Conservation (phyloP, 2,329 filamentous ascomycete species). For the Xylariales sp. region DNA sequence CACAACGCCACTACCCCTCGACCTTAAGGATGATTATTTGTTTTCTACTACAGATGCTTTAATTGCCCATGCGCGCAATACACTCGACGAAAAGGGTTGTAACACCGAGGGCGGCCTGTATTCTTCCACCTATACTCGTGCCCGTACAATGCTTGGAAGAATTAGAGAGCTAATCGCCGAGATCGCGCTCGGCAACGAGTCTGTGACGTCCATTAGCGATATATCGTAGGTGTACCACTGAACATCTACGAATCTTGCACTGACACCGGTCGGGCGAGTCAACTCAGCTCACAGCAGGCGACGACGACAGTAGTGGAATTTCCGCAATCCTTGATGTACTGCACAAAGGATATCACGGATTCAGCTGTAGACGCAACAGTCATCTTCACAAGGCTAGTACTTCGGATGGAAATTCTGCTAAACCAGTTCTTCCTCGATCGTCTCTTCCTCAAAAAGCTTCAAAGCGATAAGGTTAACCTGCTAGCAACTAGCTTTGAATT, state of each 20-base stretch:
- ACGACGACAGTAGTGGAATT: no score
- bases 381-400: conserved; percentile 28
- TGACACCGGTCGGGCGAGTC: not conserved
- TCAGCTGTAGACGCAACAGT: conserved; percentile 10
- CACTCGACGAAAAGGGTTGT: conserved; percentile 32
- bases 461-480: conserved; percentile 33
- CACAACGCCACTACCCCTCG: conserved; percentile 34
- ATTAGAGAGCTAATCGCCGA: conserved; percentile 57
- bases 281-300: no score
- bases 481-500: conserved; percentile 42
- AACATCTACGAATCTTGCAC: no score
- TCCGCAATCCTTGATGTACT: conserved; percentile 33
- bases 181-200: conserved; percentile 41
- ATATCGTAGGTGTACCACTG: no score
- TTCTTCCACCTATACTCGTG: conserved; percentile 26
- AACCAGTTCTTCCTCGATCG: conserved; percentile 56
- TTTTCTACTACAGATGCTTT: conserved; percentile 24
- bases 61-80: conserved; percentile 15
- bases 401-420: conserved; percentile 46
- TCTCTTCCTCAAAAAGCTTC: conserved; percentile 43
- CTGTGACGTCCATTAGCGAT: not conserved
- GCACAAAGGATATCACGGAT: conserved; percentile 32
- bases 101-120: conserved; percentile 27
- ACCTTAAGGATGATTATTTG: conserved; percentile 31
- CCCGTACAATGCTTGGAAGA: conserved; percentile 33